Conservation (phyloP, 2,329 filamentous ascomycete species). For the Hypomyces rosellus region DNA sequence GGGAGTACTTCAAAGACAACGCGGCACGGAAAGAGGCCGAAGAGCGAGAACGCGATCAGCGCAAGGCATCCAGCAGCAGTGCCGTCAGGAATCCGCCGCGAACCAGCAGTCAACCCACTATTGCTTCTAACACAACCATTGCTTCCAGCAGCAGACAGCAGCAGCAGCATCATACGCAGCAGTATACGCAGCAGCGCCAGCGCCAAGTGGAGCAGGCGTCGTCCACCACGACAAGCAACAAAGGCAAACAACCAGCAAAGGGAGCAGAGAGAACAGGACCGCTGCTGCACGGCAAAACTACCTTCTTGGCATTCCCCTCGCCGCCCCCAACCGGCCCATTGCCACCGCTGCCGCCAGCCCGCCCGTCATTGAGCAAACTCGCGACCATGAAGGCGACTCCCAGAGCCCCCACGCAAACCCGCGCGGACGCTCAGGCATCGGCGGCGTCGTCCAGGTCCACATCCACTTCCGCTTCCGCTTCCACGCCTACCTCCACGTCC, state of each 20-base stretch:
- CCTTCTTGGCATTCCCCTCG: slow-evolving; percentile 10
- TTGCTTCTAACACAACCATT: background rate
- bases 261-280: slow-evolving; percentile 19
- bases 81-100: too few relatives aligned
- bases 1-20: slow-evolving; percentile 19
- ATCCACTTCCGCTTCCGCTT: too few relatives aligned
- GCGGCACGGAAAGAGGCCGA: slow-evolving; percentile 12
- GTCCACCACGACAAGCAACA: background rate
- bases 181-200: background rate
- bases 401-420: background rate
- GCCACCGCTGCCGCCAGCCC: slow-evolving; percentile 20
- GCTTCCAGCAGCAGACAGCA: background rate
- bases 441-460: slow-evolving; percentile 15
- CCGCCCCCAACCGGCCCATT: slow-evolving; percentile 18
- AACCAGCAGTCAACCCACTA: background rate
- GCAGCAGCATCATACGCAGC: background rate
- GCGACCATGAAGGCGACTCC: background rate
- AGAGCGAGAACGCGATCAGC: slow-evolving; percentile 4
- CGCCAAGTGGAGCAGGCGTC: background rate
- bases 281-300: slow-evolving; percentile 12
- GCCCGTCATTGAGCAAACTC: slow-evolving; percentile 12
- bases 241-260: slow-evolving; percentile 2
- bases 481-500: too few relatives aligned
- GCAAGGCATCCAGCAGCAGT: background rate
- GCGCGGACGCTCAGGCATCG: background rate